Evolutionary conservation across 2,329 filamentous ascomycete genomes (phyloP).

Genomic region (Colletotrichum neosansevieriae): DNA sequence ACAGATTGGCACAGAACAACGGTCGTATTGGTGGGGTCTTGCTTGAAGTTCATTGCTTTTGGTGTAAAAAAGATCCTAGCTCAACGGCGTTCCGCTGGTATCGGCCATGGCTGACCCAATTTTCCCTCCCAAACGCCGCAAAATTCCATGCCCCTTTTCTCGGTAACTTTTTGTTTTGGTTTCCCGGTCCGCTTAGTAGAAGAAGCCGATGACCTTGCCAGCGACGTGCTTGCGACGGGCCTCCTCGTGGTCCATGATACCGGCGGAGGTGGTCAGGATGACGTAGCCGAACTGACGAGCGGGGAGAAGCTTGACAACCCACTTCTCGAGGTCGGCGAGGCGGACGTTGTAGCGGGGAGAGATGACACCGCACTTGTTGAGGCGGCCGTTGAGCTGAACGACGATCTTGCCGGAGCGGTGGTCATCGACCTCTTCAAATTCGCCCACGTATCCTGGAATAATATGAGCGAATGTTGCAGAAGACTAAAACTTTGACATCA

Average conservation of each 20-base stretch:
- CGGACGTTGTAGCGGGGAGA: conserved; percentile 99
- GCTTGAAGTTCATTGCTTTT: conserved; percentile 48
- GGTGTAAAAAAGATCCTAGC: conserved; percentile 50
- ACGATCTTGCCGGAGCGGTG: conserved; percentile 99
- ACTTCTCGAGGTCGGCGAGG: conserved; percentile 98
- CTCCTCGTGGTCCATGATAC: conserved; percentile 99
- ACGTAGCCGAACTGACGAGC: conserved; percentile 99
- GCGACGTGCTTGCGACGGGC: conserved; percentile 88
- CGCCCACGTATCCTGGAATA: conserved; percentile 87
- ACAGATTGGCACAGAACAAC: conserved; percentile 18
- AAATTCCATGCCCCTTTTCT: conserved; percentile 48
- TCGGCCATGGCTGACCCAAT: conserved; percentile 51
- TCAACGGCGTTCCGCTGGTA: conserved; percentile 48
- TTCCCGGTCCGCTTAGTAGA: conserved; percentile 77
- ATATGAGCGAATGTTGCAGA: conserved; percentile 80
- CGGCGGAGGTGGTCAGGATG: conserved; percentile 81
- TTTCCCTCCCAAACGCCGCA: conserved; percentile 52
- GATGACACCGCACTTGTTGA: conserved; percentile 99
- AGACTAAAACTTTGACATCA: conserved; percentile 95
- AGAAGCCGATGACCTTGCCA: conserved; percentile 99
- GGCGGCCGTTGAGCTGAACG: conserved; percentile 96
- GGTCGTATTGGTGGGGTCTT: conserved; percentile 40
- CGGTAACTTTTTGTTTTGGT: conserved; percentile 38
- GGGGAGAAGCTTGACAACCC: conserved; percentile 98
- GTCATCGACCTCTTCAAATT: conserved; percentile 99